Evolutionary conservation across 2,329 filamentous ascomycete species (phyloP).

Genomic region (Colletotrichum sp.): DNA sequence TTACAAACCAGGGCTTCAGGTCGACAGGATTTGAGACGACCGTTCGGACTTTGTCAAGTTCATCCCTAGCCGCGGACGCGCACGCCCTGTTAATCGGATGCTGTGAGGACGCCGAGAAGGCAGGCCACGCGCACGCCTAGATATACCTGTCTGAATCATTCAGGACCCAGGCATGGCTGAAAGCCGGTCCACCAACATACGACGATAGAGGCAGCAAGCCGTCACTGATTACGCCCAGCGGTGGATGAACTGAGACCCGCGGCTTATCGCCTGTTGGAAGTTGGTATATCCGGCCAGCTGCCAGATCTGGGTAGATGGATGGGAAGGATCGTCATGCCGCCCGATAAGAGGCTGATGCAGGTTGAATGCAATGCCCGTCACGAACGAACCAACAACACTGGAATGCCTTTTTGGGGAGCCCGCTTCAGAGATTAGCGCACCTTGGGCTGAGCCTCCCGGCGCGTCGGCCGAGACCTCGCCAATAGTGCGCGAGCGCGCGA

Average conservation of each 20-base stretch:
- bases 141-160: neutral
- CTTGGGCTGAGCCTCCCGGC: neutral
- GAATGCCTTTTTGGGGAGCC: neutral
- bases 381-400: neutral
- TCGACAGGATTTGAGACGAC: neutral
- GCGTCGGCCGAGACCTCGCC: neutral
- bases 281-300: neutral
- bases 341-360: neutral
- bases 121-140: neutral
- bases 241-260: neutral
- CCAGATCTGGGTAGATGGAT: neutral
- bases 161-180: neutral
- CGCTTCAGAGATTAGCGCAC: neutral
- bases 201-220: neutral
- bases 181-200: neutral
- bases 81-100: neutral
- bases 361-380: neutral
- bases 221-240: neutral
- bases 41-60: neutral
- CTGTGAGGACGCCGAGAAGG: neutral
- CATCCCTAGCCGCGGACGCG: neutral
- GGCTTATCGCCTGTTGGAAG: constrained; percentile 1
- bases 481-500: neutral
- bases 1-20: constrained; percentile 7
- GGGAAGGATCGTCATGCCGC: neutral